Evolutionary conservation across 768 basidiomycete genomes (phyloP).

Genomic region (Steccherinum ochraceum): DNA sequence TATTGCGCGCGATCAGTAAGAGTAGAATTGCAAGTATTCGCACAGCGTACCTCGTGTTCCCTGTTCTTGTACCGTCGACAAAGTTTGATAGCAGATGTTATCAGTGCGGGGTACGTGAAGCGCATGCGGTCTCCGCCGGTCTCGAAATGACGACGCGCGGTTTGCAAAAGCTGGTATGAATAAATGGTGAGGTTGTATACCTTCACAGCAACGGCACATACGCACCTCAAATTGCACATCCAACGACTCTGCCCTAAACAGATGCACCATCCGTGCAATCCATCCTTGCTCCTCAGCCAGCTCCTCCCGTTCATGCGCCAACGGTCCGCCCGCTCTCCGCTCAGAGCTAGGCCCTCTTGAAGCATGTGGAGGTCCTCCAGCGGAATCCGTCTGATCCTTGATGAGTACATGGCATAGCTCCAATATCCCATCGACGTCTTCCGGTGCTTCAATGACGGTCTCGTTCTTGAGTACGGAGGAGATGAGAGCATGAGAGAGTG

Average conservation of each 20-base stretch:
- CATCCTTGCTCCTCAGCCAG: constrained; percentile 98
- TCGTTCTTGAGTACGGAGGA: constrained; percentile 95
- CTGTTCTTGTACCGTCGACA: constrained; percentile 86
- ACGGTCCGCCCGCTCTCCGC: constrained; percentile 48
- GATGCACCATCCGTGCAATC: constrained; percentile 96
- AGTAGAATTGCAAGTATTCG: background rate
- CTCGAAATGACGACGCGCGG: constrained; percentile 84
- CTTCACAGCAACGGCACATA: no score
- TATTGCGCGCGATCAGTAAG: constrained; percentile 20
- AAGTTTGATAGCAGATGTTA: constrained; percentile 88
- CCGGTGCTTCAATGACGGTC: constrained; percentile 87
- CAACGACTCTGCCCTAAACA: constrained; percentile 85
- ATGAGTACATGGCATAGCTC: constrained; percentile 91
- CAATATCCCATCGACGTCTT: constrained; percentile 91
- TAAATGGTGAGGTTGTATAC: constrained; percentile 1
- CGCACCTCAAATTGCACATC: constrained; percentile 84
- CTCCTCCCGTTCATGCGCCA: constrained; percentile 74
- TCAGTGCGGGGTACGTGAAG: constrained; percentile 94
- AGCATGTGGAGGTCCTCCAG: constrained; percentile 25
- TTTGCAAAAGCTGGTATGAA: constrained; percentile 72
- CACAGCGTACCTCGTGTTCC: constrained; percentile 55
- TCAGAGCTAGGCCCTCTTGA: constrained; percentile 19
- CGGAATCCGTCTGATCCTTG: constrained; percentile 68
- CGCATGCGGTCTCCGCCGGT: constrained; percentile 93
- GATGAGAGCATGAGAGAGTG: constrained; percentile 92